Base-by-base conservation (phyloP, 208 protist genomes). In the Leishmania martiniquensis region DNA sequence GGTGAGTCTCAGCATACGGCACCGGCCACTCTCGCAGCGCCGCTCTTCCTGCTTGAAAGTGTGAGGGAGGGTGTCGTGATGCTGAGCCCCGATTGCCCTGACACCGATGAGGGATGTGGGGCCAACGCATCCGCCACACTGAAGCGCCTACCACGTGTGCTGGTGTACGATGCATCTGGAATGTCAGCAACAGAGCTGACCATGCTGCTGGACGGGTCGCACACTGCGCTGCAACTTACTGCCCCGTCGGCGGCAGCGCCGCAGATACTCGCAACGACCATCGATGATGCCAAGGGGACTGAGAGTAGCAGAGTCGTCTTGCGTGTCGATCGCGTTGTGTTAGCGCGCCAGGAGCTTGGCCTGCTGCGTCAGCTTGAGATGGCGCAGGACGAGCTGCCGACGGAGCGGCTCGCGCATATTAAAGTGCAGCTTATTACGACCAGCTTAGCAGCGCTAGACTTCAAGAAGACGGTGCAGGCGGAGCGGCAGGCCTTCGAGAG, bases 361-460 rank as follows among this genome's bases (percentile, higher is more conserved):
- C 60, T 93, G 22, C 63, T 97, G 20, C 87, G 93, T 0, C 62
- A 90, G 82, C 74, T 97, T 6, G 91, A 97, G 84, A 90, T 86
- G 83, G 82, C 84, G 34, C 91, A 96, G 54, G 91, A 97, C 66
- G 82, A 75, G 29, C 72, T 95, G 49, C 68, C 75, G 5, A 76
- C 69, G 12, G 47, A 59, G 67, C 62, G 75, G n/a, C 70, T 92
- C 45, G 49, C 62, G 22, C 0, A 37, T 22, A 65, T 94, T 34
- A 87, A 83, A 13, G 89, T 96, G 45, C 91, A 95, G 84, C 75
- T 97, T 25, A 72, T 97, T n/a, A 83, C 83, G 0, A 85, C 87
- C 2, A 85, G 84, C 44, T 70, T 91, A 13, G 74, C 84, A 2
- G 82, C 90, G 52, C 76, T 66, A 1, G 81, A 81, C 52, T 87